These are phyloP conservation scores for Solanum medicagineum DNA, from an alignment of 257 asterid genomes.

Conservation along the genomic window DNA sequence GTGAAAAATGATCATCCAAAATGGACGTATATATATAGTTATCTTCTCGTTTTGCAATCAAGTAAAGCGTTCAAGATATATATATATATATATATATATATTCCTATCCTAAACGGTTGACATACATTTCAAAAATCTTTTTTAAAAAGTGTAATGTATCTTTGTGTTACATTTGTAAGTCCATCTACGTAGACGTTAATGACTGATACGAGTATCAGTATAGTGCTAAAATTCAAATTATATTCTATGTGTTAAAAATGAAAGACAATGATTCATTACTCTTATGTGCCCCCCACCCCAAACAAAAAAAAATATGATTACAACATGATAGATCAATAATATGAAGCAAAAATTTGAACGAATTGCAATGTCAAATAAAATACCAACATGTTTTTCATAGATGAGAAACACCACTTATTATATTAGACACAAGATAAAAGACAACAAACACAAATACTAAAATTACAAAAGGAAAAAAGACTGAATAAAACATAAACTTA, in stretches of 20 bases:
- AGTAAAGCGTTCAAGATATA: background rate
- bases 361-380: background rate
- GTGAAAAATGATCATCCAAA: background rate
- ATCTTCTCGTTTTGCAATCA: background rate
- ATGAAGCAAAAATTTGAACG: background rate
- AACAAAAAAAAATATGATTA: background rate
- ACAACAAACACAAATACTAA: background rate
- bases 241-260: background rate
- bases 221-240: background rate
- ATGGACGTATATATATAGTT: background rate
- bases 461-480: background rate
- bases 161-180: background rate
- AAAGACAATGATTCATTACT: background rate
- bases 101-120: background rate
- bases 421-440: background rate
- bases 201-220: background rate
- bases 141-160: accelerated
- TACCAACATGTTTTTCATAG: background rate
- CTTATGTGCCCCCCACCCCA: background rate
- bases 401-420: background rate
- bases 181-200: background rate
- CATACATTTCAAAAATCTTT: background rate
- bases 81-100: background rate
- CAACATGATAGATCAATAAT: background rate
- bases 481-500: background rate